Base-by-base conservation (phyloP, 805 yeast species). In the Saturnispora kantuleensis region DNA sequence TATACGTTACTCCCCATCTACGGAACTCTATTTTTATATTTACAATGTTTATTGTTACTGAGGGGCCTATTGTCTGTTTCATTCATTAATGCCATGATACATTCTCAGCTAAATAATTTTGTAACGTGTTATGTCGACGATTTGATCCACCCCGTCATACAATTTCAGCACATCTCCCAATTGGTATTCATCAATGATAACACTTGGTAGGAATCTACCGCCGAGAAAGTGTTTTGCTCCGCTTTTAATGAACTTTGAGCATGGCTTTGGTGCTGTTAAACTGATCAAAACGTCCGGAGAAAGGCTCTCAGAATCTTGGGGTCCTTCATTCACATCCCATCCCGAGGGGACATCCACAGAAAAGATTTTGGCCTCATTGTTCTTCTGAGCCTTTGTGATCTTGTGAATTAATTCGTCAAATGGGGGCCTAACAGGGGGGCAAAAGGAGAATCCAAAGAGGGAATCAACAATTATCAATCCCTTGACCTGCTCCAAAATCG, bases 261-360 rank as follows among this genome's bases (percentile, higher is more conserved):
- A 89, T 0, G 94, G 93, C 58, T 93, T 93, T 8, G 98, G 98
- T 0, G 96, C 97, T 0, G 97, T 89, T 40, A 93, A 66, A 41
- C 95, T 83, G 9, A 93, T 79, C 39, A 93, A 67, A 52, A 79
- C 77, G 5, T 71, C 62, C 0, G 97, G 95, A 21, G 67, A 67
- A 15, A 62, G 65, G 12, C 59, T 49, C 9, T 45, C 44, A 7
- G 60, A 64, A 10, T 65, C 62, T 2, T 60, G 63, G 0, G 93
- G 95, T 0, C 98, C 98, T 7, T 71, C 56, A 56, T 93, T 95
- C 10, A 93, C 97, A 57, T 89, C 90, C 98, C 98, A 93, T 0
- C 97, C 96, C 2, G 95, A 84, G 0, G 98, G 98, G 39, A 90
- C 77, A 60, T 93, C 98, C 2, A 93, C 84, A 0, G 94, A 76